These are phyloP conservation scores for Saccharomycopsis vini DNA, from an alignment of 805 yeast genomes.

Conservation along the genomic window DNA sequence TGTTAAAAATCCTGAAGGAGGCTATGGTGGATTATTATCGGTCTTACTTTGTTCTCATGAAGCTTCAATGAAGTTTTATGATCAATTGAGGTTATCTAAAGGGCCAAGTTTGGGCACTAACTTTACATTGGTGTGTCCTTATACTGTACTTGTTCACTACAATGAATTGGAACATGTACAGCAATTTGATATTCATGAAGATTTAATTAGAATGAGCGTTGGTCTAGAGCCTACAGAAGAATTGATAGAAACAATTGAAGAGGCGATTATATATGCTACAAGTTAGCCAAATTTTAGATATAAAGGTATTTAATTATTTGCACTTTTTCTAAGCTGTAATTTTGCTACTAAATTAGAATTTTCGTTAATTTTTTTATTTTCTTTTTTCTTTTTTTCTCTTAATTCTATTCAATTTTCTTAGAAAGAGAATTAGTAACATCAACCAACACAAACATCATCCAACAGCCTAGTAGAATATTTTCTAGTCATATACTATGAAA, in stretches of 20 bases:
- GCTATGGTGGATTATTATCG: conserved; percentile 83
- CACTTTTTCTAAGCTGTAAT: too few species aligned
- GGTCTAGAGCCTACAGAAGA: conserved; percentile 71
- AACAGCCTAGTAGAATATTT: too few species aligned
- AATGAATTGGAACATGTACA: conserved; percentile 71
- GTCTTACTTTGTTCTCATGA: conserved; percentile 55
- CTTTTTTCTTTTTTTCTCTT: too few species aligned
- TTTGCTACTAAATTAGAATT: too few species aligned
- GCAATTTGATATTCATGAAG: conserved; percentile 73
- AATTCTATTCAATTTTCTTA: too few species aligned
- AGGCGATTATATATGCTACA: conserved; percentile 37
- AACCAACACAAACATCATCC: too few species aligned
- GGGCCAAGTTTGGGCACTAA: conserved; percentile 91
- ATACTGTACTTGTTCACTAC: conserved; percentile 79
- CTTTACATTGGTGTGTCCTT: conserved; percentile 84
- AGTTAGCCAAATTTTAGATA: too few species aligned
- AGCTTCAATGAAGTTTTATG: conserved; percentile 67
- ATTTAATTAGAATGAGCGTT: conserved; percentile 70
- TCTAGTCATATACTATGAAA: too few species aligned
- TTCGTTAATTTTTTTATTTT: too few species aligned
- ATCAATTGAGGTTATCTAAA: conserved; percentile 60
- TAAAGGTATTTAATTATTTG: too few species aligned
- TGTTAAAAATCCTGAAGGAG: conserved; percentile 60
- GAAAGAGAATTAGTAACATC: too few species aligned
- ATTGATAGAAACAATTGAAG: conserved; percentile 39